Evolutionary conservation across 371 early-diverging fungal species (phyloP), one percentile per base, ranked within the genome.

Genomic region (Mucor mucedo): DNA sequence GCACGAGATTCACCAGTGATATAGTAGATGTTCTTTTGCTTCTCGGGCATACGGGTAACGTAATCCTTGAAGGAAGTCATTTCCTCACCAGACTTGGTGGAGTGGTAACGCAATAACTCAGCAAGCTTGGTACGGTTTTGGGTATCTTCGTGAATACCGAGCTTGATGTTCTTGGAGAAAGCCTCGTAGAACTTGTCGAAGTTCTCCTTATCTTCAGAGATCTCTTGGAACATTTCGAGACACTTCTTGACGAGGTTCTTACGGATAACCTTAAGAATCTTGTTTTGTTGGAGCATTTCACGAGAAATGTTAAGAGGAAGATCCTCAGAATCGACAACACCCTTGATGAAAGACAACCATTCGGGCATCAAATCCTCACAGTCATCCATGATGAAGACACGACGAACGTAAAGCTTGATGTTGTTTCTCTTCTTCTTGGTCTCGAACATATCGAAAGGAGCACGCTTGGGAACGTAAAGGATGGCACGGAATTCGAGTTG

Each of bases 1-100:
- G 91, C 87, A 71, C 92, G 91, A 78, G 91, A 91, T 81, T 97
- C 95, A 68, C 99, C 99, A 62, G 99, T 99, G 85, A 99, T 93
- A 89, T 97, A 97, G 91, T 95, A 95, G 79, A 95, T 95, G 81
- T 87, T 88, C 88, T 93, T 78, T 64, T 84, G 95, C 68, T 85
- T 87, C 74, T 91, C 86, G 73, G 84, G 85, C 92, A 94, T 94
- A 66, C 91, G 85, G 28, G 82, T 83, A 29, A 91, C 82, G 74
- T 96, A 96, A 62, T 89, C 92, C 66, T 91, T 90, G 54, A 96
- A 79, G 13, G 88, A 85, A 55, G 79, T 78, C 65, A 87, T 84
- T 65, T 79, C 76, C 60, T 85, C 78, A 61, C 77, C 83, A 63
- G 85, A 82, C 80, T 90, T 86, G 67, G 82, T 87, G 21, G 93